Evolutionary conservation across 2,329 filamentous ascomycete species (phyloP).

Genomic region (Penicillium vulpinum): DNA sequence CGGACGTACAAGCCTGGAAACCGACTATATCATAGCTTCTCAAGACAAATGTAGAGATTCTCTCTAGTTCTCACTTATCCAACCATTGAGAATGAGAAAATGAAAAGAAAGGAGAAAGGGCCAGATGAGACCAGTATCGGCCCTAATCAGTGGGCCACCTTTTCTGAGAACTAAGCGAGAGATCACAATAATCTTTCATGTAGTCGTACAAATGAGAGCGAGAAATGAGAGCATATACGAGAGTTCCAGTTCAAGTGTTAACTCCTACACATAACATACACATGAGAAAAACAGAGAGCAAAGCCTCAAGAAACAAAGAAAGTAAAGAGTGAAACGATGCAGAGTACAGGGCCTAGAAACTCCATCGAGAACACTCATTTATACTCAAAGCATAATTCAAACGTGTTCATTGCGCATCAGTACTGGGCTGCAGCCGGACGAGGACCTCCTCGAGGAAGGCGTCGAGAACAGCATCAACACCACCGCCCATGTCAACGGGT

Average conservation of each 20-base stretch:
- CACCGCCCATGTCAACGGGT: conserved; percentile 90
- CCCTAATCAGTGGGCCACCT: neutral
- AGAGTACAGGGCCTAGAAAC: neutral
- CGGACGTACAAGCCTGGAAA: too few relatives aligned
- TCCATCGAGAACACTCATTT: neutral
- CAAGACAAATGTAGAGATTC: neutral
- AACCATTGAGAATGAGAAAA: neutral
- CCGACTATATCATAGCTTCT: fast-evolving
- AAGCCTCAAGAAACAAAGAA: neutral
- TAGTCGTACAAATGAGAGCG: neutral
- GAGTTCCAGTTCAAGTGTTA: neutral
- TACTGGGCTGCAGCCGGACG: conserved; percentile 76
- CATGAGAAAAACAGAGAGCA: neutral
- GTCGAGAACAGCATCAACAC: conserved; percentile 85
- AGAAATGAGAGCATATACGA: neutral
- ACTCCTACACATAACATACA: conserved; percentile 1
- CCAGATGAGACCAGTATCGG: neutral
- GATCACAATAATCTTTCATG: neutral
- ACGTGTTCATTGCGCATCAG: conserved; percentile 34
- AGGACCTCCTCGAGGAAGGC: conserved; percentile 91
- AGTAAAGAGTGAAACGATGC: neutral
- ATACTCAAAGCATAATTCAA: neutral
- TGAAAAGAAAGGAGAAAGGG: neutral
- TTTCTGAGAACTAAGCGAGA: neutral
- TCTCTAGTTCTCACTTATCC: neutral